phyloP scores from a whole-genome alignment of 2,329 filamentous ascomycete genomes.

The Alternaria brassicae region DNA sequence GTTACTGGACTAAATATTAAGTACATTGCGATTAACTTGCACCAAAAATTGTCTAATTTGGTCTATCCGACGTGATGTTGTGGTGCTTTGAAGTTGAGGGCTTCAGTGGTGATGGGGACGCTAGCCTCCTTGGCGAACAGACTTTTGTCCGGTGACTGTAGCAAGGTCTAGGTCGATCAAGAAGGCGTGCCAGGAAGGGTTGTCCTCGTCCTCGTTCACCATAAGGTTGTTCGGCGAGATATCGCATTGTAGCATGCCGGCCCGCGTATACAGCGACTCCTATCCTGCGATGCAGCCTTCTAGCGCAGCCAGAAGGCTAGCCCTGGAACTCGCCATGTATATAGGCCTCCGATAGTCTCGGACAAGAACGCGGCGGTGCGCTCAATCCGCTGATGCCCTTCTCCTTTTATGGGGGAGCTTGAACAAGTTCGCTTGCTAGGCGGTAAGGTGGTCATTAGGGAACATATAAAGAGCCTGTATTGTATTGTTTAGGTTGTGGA shows the following conservation, averaged over 20 bases:
- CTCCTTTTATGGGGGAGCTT: neutral
- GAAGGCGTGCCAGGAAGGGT: conserved; percentile 51
- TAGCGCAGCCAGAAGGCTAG: conserved; percentile 24
- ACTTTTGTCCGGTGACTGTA: too few species aligned
- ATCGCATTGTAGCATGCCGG: conserved; percentile 53
- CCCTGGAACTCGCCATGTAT: conserved; percentile 45
- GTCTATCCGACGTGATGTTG: too few species aligned
- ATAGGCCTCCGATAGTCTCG: conserved; percentile 53
- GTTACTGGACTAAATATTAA: too few species aligned
- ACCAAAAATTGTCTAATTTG: too few species aligned
- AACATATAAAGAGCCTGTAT: too few species aligned
- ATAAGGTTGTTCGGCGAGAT: conserved; percentile 58
- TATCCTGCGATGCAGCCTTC: conserved; percentile 50
- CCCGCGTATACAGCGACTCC: conserved; percentile 31
- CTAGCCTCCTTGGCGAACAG: too few species aligned
- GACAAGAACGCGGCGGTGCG: conserved; percentile 49
- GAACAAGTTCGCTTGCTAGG: neutral
- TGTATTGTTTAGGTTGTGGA: too few species aligned
- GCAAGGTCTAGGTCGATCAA: conserved; percentile 53
- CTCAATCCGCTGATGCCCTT: neutral
- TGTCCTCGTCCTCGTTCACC: conserved; percentile 54
- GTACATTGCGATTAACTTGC: too few species aligned
- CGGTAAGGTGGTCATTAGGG: too few species aligned
- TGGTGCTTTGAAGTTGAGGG: too few species aligned
- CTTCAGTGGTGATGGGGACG: too few species aligned